These are phyloP conservation scores for Lepiota venenata DNA, from an alignment of 768 basidiomycete species.

Conservation along the genomic window DNA sequence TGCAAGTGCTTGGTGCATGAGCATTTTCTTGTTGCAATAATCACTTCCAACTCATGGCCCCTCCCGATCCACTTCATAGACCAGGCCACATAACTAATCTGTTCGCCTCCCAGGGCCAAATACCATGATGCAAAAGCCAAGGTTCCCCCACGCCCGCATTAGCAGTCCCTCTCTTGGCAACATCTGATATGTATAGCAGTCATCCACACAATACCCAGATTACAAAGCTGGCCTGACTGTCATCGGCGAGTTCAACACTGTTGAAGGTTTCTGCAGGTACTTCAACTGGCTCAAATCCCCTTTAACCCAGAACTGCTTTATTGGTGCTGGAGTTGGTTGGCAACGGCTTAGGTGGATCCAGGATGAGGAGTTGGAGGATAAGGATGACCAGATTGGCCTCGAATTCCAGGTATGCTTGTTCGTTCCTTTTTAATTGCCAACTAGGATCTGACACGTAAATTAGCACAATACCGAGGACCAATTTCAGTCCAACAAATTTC, in stretches of 20 bases:
- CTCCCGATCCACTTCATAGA: no score
- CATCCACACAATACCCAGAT: slow-evolving; percentile 57
- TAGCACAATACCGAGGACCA: slow-evolving; percentile 89
- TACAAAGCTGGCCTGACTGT: slow-evolving; percentile 86
- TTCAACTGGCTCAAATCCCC: slow-evolving; percentile 95
- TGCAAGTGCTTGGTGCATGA: no score
- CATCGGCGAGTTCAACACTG: slow-evolving; percentile 88
- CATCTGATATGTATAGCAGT: slow-evolving; percentile 12
- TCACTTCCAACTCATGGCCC: no score
- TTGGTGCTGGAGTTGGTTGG: slow-evolving; percentile 86
- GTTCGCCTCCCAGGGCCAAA: slow-evolving; percentile 61
- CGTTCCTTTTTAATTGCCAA: slow-evolving; percentile 20
- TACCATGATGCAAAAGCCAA: slow-evolving; percentile 87
- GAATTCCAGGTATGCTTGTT: slow-evolving; percentile 76
- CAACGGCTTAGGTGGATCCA: slow-evolving; percentile 93
- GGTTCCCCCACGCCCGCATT: slow-evolving; percentile 50
- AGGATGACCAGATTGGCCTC: slow-evolving; percentile 75
- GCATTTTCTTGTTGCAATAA: no score
- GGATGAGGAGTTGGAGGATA: slow-evolving; percentile 75
- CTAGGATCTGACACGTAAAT: not conserved
- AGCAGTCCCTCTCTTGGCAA: slow-evolving; percentile 26
- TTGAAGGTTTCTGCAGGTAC: slow-evolving; percentile 87
- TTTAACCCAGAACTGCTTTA: slow-evolving; percentile 74
- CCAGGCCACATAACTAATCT: slow-evolving; percentile 3
- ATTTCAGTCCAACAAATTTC: slow-evolving; percentile 76